Evolutionary conservation across 805 yeast genomes (phyloP).

Genomic region (Saturnispora serradocipensis): DNA sequence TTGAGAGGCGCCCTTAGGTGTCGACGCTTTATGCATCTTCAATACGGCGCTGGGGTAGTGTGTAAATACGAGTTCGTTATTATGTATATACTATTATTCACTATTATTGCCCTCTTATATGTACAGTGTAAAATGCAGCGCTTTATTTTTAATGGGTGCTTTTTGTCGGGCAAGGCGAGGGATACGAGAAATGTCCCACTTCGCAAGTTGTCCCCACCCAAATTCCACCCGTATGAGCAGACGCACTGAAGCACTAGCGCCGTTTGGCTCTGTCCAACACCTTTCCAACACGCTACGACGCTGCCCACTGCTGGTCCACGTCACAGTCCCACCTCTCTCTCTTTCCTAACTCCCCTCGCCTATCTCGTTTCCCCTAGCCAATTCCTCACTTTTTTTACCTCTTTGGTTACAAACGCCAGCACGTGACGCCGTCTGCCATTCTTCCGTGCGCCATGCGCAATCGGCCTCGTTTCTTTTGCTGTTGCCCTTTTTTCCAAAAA

Average conservation of each 20-base stretch:
- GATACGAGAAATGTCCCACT: not conserved
- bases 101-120: not conserved
- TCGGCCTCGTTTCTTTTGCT: not conserved
- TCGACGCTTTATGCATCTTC: not conserved
- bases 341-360: not conserved
- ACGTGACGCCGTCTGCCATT: not conserved
- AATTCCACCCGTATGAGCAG: not conserved
- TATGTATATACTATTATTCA: not conserved
- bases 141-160: not conserved
- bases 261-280: too few relatives aligned
- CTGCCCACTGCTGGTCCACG: too few relatives aligned
- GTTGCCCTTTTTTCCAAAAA: not conserved
- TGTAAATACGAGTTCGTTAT: not conserved
- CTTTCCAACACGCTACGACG: too few relatives aligned
- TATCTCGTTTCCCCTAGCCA: not conserved
- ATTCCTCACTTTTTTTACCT: not conserved
- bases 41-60: not conserved
- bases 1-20: constrained; percentile 9
- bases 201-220: not conserved
- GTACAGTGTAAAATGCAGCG: not conserved
- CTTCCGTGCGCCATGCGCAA: not conserved
- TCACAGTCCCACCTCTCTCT: too few relatives aligned
- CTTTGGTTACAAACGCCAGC: not conserved
- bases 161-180: not conserved
- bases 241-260: too few relatives aligned